Evolutionary conservation across 306 rosid species (phyloP).

Genomic region (Prinsepia uniflora): DNA sequence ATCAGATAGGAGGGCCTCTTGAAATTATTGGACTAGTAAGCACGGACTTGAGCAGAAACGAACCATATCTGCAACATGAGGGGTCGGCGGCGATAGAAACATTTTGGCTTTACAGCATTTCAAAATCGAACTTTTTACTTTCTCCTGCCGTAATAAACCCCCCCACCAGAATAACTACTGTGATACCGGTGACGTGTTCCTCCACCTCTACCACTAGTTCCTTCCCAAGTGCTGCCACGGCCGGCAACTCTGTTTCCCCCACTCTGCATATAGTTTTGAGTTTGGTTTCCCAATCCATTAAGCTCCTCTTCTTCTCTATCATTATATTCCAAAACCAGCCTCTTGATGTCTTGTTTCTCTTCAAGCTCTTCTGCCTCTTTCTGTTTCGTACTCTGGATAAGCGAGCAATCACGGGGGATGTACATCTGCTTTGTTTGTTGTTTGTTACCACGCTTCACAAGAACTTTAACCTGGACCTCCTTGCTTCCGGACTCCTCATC

Average conservation of each 20-base stretch:
- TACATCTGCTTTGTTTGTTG: constrained; percentile 95
- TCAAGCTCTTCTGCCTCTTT: constrained; percentile 98
- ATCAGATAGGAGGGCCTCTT: background rate
- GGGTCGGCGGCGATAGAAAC: background rate
- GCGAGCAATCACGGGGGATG: constrained; percentile 86
- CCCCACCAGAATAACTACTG: constrained; percentile 53
- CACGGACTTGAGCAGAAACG: background rate
- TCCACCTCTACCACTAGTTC: constrained; percentile 55
- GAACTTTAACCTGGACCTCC: constrained; percentile 94
- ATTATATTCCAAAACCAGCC: constrained; percentile 88
- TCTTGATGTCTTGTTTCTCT: constrained; percentile 98
- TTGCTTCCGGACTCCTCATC: constrained; percentile 75
- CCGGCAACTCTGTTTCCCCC: constrained; percentile 48
- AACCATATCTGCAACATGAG: background rate
- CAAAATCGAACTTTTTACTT: constrained; percentile 31
- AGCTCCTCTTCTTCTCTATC: constrained; percentile 98
- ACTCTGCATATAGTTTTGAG: constrained; percentile 69
- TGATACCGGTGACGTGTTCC: constrained; percentile 74
- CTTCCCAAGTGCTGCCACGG: constrained; percentile 67
- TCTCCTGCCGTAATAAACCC: constrained; percentile 63
- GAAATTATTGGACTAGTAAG: background rate
- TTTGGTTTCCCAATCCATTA: constrained; percentile 75
- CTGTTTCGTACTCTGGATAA: constrained; percentile 94
- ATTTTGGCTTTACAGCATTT: background rate
- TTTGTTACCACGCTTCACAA: constrained; percentile 98